Evolutionary conservation across 164 flowering plant genomes (phyloP).

Genomic region (Cinnamomum chago): DNA sequence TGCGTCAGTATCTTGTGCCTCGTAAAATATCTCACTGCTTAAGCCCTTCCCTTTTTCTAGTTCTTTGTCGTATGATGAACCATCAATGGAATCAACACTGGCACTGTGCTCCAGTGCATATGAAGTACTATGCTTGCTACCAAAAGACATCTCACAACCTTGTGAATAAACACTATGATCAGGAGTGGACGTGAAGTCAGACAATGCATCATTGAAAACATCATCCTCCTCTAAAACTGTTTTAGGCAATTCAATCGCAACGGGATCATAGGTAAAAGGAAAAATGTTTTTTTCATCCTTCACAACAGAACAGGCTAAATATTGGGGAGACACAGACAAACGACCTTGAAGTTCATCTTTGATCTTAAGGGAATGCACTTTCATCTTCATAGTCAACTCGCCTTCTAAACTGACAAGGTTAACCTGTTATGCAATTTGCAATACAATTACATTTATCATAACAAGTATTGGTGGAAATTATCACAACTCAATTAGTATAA

Average conservation of each 20-base stretch:
- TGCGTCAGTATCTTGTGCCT: constrained; percentile 54
- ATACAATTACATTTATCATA: neutral
- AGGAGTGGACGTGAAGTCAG: constrained; percentile 56
- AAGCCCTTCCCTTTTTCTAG: constrained; percentile 31
- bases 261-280: constrained; percentile 24
- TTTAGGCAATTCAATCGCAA: constrained; percentile 25
- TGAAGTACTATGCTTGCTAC: constrained; percentile 4
- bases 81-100: constrained; percentile 34
- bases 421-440: constrained; percentile 39
- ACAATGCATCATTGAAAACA: constrained; percentile 74
- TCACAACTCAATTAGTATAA: too few relatives aligned
- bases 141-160: constrained; percentile 20
- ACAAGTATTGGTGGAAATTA: too few relatives aligned
- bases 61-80: constrained; percentile 37
- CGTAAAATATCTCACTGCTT: constrained; percentile 61
- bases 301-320: constrained; percentile 73
- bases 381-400: constrained; percentile 63
- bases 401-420: constrained; percentile 50
- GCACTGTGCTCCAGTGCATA: constrained; percentile 12
- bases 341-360: constrained; percentile 84
- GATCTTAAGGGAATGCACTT: constrained; percentile 76
- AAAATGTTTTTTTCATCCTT: constrained; percentile 29
- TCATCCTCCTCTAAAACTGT: constrained; percentile 66
- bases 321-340: constrained; percentile 37
- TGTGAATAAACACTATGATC: constrained; percentile 31